phyloP scores from a whole-genome alignment of 2,329 filamentous ascomycete genomes.

The Leptosphaerulina australis region DNA sequence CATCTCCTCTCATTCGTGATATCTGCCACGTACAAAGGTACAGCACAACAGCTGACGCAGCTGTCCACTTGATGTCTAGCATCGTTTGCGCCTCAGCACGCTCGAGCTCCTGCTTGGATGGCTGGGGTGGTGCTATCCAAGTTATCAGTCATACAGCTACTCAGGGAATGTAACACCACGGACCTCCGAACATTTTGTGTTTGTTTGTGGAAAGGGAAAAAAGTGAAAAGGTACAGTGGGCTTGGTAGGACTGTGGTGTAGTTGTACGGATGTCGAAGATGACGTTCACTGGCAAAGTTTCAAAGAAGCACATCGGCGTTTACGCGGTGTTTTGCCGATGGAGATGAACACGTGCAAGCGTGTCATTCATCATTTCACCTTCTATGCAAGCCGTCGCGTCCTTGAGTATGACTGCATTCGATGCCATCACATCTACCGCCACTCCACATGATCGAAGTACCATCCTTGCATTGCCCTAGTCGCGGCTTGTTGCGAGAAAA shows the following conservation, averaged over 20 bases:
- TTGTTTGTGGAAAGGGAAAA: conserved; percentile 13
- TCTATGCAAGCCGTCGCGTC: not conserved
- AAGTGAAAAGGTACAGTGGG: not conserved
- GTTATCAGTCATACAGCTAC: not conserved
- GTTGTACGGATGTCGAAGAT: conserved; percentile 17
- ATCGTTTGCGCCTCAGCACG: conserved; percentile 67
- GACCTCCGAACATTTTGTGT: conserved; percentile 64
- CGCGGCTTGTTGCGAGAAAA: conserved; percentile 2
- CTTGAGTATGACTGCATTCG: not conserved
- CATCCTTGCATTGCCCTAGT: no score
- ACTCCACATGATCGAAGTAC: not conserved
- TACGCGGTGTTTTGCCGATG: conserved; percentile 16
- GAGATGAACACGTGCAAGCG: conserved; percentile 10
- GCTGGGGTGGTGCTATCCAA: conserved; percentile 68
- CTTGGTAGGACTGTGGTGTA: conserved; percentile 1
- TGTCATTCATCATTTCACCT: not conserved
- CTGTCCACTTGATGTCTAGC: conserved; percentile 69
- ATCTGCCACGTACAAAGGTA: conserved; percentile 72
- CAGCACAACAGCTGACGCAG: conserved; percentile 69
- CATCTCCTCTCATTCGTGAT: no score
- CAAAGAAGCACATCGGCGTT: conserved; percentile 19
- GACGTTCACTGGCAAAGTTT: conserved; percentile 23
- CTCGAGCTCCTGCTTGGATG: conserved; percentile 72
- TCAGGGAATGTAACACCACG: not conserved
- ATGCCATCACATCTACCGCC: not conserved